Percentiles rank a stretch among this genome's conserved stretches.
phyloP scores from a whole-genome alignment of 1,139 yeast species.

The Nakaseomyces bracarensis region DNA sequence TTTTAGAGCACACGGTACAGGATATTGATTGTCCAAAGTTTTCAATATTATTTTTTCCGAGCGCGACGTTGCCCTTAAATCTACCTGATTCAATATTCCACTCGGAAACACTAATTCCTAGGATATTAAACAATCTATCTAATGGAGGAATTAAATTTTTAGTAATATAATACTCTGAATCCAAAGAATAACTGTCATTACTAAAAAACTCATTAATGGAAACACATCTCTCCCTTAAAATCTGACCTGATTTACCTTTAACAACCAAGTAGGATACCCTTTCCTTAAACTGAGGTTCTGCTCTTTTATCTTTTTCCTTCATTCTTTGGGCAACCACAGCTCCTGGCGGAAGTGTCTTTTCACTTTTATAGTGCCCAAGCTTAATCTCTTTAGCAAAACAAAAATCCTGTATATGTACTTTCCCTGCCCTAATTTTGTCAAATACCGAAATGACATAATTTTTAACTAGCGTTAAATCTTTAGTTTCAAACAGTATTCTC shows the following conservation, averaged over 20 bases:
- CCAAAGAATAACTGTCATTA: constrained; percentile 45
- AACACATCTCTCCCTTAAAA: constrained; percentile 72
- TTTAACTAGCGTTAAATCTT: constrained; percentile 64
- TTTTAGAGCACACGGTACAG: constrained; percentile 12
- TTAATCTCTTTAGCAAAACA: constrained; percentile 89
- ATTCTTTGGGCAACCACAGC: constrained; percentile 66
- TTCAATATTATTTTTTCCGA: constrained; percentile 11
- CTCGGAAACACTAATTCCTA: constrained; percentile 68
- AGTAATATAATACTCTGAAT: constrained; percentile 75
- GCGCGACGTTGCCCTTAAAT: constrained; percentile 15
- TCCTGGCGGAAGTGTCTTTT: constrained; percentile 76
- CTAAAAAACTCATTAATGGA: constrained; percentile 64
- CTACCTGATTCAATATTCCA: constrained; percentile 79
- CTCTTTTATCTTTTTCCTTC: constrained; percentile 56
- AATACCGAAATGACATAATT: constrained; percentile 58
- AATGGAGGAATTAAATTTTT: constrained; percentile 84
- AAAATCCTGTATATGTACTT: constrained; percentile 67
- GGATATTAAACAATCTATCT: constrained; percentile 68
- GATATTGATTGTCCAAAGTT: constrained; percentile 13
- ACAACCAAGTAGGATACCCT: constrained; percentile 81
- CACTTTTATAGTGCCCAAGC: constrained; percentile 72
- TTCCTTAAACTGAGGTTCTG: constrained; percentile 82
- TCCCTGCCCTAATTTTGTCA: constrained; percentile 50
- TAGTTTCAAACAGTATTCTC: constrained; percentile 59
- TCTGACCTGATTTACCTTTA: constrained; percentile 52